phyloP scores from a whole-genome alignment of 1,139 yeast genomes.

The Ogataea hybrid region DNA sequence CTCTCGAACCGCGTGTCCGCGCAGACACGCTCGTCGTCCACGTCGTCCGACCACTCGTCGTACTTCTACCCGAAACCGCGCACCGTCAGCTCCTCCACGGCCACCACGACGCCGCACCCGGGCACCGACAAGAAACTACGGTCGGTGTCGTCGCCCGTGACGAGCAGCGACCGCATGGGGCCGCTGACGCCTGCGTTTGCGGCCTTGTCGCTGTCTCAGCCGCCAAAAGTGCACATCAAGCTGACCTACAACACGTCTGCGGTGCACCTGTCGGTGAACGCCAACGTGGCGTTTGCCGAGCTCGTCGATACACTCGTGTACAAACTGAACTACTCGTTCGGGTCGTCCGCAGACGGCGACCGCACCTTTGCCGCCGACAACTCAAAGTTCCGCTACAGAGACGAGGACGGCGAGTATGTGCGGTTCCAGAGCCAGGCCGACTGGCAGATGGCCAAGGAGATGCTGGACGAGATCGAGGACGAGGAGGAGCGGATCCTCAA shows the following conservation, averaged over 20 bases:
- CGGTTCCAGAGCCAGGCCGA: conserved; percentile 85
- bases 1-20: conserved; percentile 10
- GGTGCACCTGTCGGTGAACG: conserved; percentile 46
- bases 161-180: conserved; percentile 11
- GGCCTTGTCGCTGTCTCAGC: conserved; percentile 23
- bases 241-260: conserved; percentile 49
- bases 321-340: conserved; percentile 41
- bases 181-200: conserved; percentile 4
- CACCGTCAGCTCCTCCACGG: conserved; percentile 26
- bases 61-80: conserved; percentile 25
- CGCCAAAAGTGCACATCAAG: conserved; percentile 40
- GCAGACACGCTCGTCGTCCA: conserved; percentile 25
- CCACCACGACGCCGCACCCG: conserved; percentile 23
- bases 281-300: conserved; percentile 44
- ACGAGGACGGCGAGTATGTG: conserved; percentile 95
- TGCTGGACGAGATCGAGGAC: conserved; percentile 44
- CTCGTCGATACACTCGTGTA: conserved; percentile 43
- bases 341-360: conserved; percentile 32
- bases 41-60: conserved; percentile 20
- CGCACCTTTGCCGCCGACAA: conserved; percentile 24
- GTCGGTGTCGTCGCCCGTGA: conserved; percentile 31
- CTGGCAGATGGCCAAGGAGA: conserved; percentile 55
- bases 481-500: conserved; percentile 35
- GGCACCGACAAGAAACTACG: conserved; percentile 28
- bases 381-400: conserved; percentile 72